Base-by-base conservation (phyloP, 805 yeast species). In the Scheffersomyces coipomensis region DNA sequence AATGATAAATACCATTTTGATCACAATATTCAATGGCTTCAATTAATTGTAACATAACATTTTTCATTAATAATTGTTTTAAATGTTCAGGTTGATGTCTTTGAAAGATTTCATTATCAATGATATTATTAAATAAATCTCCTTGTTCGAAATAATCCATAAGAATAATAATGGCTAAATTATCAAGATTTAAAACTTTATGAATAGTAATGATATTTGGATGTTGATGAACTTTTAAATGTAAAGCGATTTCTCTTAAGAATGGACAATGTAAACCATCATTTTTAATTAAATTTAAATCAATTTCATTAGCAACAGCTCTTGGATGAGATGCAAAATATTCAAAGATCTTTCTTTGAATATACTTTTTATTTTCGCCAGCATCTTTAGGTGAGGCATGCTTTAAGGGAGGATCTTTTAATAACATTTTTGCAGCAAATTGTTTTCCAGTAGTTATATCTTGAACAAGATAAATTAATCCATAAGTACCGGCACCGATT, bases 61-160 rank as follows among this genome's bases (percentile, higher is more conserved):
- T 68, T 41, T 67, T 68, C 73, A 68, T 68, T 47, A 68, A 53
- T 31, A 56, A 35, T 42, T 84, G 47, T 76, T 83, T 43, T 70
- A 73, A 56, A 6, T 23, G 29, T 5, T 19, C 22, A n/a, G 30
- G 22, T 21, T 78, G 35, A 17, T 41, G 44, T 19, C 38, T 37
- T 19, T 81, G 55, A 48, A 87, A 88, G 34, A 78, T 71, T 49
- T 79, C 77, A 31, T 76, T 67, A 41, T 87, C 96, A 30, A 90
- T 91, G 39, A 91, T 91, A 39, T 87, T 83, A 37, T 82, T 76
- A 61, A 91, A 93, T 43, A 91, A 71, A 58, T 91, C 99, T 36
- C 95, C 96, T 48, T 84, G 86, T 19, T 82, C 77, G 55, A 74
- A 85, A 60, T 86, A 88, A 60, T 91, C 98, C 88, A 90, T 83